Percentiles rank a stretch among this genome's conserved stretches.
Conservation (phyloP, 352 stramenopile species). For the Blastocystis hominis region DNA sequence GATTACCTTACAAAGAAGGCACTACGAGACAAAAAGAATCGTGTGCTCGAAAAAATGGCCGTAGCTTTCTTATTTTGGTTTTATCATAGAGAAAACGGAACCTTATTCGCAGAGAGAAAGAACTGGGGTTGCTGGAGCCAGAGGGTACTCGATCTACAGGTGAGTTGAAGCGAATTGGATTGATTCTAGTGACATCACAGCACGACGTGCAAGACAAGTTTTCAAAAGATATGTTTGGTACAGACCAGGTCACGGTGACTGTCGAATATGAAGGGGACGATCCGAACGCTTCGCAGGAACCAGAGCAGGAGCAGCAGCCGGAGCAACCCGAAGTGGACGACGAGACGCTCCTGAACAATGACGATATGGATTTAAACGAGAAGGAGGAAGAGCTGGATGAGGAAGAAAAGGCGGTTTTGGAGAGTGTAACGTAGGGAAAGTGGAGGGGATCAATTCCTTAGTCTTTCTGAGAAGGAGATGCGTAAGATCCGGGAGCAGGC, state of each 20-base stretch:
- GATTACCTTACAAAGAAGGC: conserved; percentile 50
- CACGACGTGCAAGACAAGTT: conserved; percentile 9
- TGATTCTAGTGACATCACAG: neutral
- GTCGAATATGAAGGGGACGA: conserved; percentile 19
- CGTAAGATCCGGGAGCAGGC: conserved; percentile 11
- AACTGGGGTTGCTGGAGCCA: conserved; percentile 18
- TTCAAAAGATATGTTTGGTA: conserved; percentile 43
- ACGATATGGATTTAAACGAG: neutral
- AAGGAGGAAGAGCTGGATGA: conserved; percentile 41
- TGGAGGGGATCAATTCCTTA: neutral
- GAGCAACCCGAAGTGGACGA: neutral
- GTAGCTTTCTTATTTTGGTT: neutral
- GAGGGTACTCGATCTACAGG: neutral
- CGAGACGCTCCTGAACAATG: neutral
- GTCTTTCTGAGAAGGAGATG: conserved; percentile 15
- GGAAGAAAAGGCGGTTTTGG: conserved; percentile 7
- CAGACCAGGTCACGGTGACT: conserved; percentile 26
- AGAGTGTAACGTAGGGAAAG: neutral
- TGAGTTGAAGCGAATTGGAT: neutral
- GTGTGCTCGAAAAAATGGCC: conserved; percentile 1
- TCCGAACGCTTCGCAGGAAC: neutral
- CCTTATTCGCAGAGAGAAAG: conserved; percentile 9
- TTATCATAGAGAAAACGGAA: conserved; percentile 32
- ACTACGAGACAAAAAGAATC: neutral
- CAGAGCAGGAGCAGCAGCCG: too few relatives aligned